Evolutionary conservation across 208 protist species (phyloP), one percentile per base, ranked within the genome.

Genomic region (Entamoeba dispar): DNA sequence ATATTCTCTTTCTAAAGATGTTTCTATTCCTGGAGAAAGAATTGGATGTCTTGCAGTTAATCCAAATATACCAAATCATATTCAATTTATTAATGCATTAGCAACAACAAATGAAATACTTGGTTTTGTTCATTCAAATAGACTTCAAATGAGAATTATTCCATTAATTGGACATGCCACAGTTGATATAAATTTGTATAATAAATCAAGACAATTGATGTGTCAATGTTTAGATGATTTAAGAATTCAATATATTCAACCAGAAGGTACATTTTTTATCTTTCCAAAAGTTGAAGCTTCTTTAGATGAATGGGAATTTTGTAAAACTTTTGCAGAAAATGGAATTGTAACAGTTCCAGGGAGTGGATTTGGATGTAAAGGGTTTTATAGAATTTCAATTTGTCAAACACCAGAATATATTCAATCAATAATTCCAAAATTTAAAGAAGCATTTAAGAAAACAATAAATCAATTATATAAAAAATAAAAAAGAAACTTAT

Each of bases 1-100:
- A 22, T 92, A 49, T 2, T 94, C 93, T 19, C 92, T 94, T 43
- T 92, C 93, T 51, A 94, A 94, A 47, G 93, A 94, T 50, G 31
- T 94, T 31, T 92, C 91, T 22, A 27, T 94, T 27, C 34, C 93
- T 34, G 93, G 93, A 49, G 93, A 94, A 57, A 52, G 93, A 49
- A 19, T 94, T 43, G 93, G 93, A 0, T 94, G 69, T 47, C 55
- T 94, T 34, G 47, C 92, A 34, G 52, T 91, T 14, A 50, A n/a
- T 43, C 93, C 93, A 50, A 14, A 22, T 0, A n/a, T 94, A n/a
- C 38, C 61, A 55, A 94, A 92, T 17, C 19, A 93, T 19, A 15
- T 4, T 2, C 51, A 49, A 14, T 7, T 93, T 15, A 5, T 92
- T 50, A 61, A 92, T 15, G 73, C 38, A 2, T 27, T 93, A 22